Percentiles rank a stretch among this genome's conserved stretches.
phyloP scores from a whole-genome alignment of 2,329 filamentous ascomycete species.

The Aspergillus pseudoviridinutans region DNA sequence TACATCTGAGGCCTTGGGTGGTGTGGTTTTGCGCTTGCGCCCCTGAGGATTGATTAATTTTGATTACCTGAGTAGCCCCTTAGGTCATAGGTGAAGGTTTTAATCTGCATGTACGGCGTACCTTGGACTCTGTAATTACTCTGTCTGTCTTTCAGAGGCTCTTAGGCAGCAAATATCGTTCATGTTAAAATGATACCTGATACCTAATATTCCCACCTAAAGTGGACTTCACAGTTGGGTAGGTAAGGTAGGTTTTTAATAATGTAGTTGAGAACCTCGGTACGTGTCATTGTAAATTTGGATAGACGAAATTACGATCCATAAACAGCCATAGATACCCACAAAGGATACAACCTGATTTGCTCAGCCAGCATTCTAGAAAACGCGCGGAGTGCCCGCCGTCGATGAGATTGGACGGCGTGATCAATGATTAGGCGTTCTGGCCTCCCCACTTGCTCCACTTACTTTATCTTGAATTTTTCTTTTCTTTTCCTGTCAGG shows the following conservation, averaged over 20 bases:
- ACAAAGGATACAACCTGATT: background rate
- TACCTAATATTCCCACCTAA: too few species aligned
- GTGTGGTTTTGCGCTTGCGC: background rate
- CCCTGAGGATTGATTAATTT: background rate
- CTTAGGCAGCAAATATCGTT: too few species aligned
- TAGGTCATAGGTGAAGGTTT: background rate
- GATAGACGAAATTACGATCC: background rate
- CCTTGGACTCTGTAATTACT: background rate
- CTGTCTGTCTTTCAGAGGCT: too few species aligned
- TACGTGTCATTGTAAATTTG: background rate
- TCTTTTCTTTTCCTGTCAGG: background rate
- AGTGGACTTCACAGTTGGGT: too few species aligned
- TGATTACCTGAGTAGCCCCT: background rate
- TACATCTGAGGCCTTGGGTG: background rate
- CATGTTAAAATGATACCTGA: too few species aligned
- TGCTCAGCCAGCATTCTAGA: conserved; percentile 12
- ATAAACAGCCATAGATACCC: background rate
- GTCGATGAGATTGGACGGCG: conserved; percentile 7
- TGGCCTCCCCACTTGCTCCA: conserved; percentile 7
- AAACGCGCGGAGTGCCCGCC: conserved; percentile 4
- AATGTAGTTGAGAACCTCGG: background rate
- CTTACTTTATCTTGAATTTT: conserved; percentile 8
- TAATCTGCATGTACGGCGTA: background rate
- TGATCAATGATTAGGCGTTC: conserved; percentile 3
- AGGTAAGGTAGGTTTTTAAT: too few species aligned